Evolutionary conservation across 208 protist species (phyloP).

Genomic region (Trypanosoma lewisi): DNA sequence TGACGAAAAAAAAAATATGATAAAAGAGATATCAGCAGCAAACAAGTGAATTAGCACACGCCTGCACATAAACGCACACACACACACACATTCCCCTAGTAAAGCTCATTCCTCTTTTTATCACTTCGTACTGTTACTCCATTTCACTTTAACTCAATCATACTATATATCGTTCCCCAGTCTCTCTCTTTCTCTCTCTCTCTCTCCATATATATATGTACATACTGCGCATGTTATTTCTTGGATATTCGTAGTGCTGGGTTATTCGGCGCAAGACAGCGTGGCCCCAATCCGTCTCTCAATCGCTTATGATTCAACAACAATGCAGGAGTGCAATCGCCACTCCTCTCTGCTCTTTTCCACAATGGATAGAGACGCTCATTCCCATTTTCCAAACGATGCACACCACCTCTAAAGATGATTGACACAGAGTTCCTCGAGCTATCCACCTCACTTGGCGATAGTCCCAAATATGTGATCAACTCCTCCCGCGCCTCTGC

Average conservation of each 20-base stretch:
- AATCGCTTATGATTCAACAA: conserved; percentile 66
- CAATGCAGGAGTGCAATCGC: conserved; percentile 39
- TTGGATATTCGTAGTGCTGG: conserved; percentile 30
- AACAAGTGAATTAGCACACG: too few species aligned
- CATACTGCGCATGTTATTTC: conserved; percentile 3
- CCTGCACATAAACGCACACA: too few species aligned
- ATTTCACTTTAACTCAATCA: conserved; percentile 11
- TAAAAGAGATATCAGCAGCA: too few species aligned
- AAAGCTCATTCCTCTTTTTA: too few species aligned
- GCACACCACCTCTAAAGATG: conserved; percentile 46
- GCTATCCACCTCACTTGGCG: conserved; percentile 33
- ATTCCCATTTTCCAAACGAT: conserved; percentile 49
- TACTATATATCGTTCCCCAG: too few species aligned
- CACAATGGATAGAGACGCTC: conserved; percentile 47
- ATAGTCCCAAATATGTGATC: conserved; percentile 36
- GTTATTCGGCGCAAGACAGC: conserved; percentile 61
- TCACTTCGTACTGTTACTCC: conserved; percentile 1
- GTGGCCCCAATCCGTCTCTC: conserved; percentile 61
- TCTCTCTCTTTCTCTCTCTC: too few species aligned
- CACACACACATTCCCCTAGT: conserved; percentile 4
- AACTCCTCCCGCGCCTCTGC: conserved; percentile 36
- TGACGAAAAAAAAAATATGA: too few species aligned
- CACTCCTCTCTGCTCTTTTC: conserved; percentile 45
- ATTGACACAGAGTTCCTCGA: conserved; percentile 37
- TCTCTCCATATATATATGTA: conserved; percentile 5